Evolutionary conservation across 768 basidiomycete genomes (phyloP), one percentile per base, ranked within the genome.

Genomic region (Phylloporus rhodoxanthus): DNA sequence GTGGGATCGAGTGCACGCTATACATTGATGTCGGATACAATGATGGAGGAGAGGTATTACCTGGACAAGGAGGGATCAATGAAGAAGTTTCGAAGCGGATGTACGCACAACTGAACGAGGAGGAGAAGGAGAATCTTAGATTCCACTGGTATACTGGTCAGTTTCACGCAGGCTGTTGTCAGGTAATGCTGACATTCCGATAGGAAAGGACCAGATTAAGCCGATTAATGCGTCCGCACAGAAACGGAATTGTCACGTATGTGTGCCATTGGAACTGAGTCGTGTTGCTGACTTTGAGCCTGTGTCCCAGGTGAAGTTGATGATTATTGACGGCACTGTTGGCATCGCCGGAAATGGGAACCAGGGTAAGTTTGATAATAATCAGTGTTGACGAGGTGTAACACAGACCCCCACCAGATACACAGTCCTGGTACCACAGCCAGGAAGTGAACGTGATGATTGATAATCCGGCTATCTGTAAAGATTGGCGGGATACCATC

Each of bases 311-410:
- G 76, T 85, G 60, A 84, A 86, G 62, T 72, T 86, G 59, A 83
- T 84, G 69, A 71, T 77, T 30, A 75, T 85, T 51, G 85, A 87
- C 60, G 79, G 79, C 57, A 69, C 74, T 54, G 76, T 85, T 39
- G 79, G 76, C 13, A 85, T 87, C 51, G 71, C 75, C 17, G 85
- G 85, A 8, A 87, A 81, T 55, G 84, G 85, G 21, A 86, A 85
- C 63, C 83, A 85, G 61, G 78, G 76, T 74, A 48, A 45, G 64
- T 11, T 41, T 9, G 15, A 13, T 4, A 25, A 15, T 7, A 23
- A 19, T 45, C 9, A 20, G 15, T 44, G 30, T n/a, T 43, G 13
- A 36, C 19, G 19, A 19, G 39, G 45, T 52, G 39, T 64, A 26
- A 36, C 32, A 33, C 17, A 8, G 9, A 34, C 23, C 9, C 17